phyloP scores from a whole-genome alignment of 2,329 filamentous ascomycete genomes.

The Biscogniauxia mediterranea region DNA sequence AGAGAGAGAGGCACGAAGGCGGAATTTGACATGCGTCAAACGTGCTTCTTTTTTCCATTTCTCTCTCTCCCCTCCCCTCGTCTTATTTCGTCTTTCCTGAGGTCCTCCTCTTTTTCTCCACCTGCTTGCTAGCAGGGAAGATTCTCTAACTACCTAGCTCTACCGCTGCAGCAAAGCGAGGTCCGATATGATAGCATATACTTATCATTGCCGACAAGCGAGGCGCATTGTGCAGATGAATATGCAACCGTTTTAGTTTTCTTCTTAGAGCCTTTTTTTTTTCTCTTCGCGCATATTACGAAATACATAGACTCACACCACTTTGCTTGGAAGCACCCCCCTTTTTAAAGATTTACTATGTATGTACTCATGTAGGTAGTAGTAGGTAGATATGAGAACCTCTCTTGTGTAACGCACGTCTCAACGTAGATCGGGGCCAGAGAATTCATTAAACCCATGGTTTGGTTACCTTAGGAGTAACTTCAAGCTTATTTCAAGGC shows the following conservation, averaged over 20 bases:
- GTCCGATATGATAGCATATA: neutral
- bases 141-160: neutral
- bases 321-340: neutral
- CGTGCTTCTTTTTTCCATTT: too few relatives aligned
- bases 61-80: too few relatives aligned
- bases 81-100: neutral
- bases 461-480: neutral
- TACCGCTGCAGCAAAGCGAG: neutral
- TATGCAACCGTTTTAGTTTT: too few relatives aligned
- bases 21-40: neutral
- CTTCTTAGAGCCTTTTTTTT: too few relatives aligned
- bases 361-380: neutral
- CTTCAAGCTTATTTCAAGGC: neutral
- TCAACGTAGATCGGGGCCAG: neutral
- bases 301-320: neutral
- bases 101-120: neutral
- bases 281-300: neutral
- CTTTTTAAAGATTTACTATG: neutral
- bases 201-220: neutral
- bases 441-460: neutral
- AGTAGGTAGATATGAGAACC: too few relatives aligned
- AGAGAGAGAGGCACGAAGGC: neutral
- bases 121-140: neutral
- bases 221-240: neutral
- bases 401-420: neutral